These are phyloP conservation scores for Oxyria digyna DNA, from an alignment of 148 eudicot species.

Conservation along the genomic window DNA sequence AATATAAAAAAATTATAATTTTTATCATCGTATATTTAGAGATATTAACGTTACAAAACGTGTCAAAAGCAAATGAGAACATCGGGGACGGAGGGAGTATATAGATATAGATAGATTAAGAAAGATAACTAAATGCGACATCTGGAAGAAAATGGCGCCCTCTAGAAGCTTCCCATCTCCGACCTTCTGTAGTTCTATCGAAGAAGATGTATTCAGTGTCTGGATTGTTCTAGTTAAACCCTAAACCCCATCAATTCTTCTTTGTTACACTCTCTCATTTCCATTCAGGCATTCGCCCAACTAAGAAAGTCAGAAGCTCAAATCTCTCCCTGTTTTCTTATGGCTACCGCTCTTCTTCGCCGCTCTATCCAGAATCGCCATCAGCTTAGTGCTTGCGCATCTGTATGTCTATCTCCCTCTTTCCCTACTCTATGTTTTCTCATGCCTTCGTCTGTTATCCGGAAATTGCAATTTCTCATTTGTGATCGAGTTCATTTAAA, in stretches of 20 bases:
- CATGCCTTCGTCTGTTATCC: not conserved
- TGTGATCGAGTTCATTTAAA: not conserved
- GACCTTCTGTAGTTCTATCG: not conserved
- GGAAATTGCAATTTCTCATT: not conserved
- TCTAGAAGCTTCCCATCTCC: not conserved
- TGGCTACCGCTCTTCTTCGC: conserved; percentile 18
- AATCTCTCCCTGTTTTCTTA: not conserved
- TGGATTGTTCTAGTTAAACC: not conserved
- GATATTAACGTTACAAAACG: too few relatives aligned
- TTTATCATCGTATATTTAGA: too few relatives aligned
- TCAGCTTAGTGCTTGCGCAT: conserved; percentile 4
- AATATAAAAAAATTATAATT: too few relatives aligned
- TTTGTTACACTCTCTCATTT: not conserved
- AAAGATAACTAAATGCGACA: not conserved
- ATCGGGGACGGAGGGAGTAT: too few relatives aligned
- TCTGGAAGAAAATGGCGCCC: not conserved
- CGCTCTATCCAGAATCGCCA: conserved; percentile 21
- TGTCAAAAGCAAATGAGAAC: too few relatives aligned
- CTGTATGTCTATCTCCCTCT: conserved; percentile 8
- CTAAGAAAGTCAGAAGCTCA: not conserved
- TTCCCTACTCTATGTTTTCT: not conserved
- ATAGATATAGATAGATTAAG: too few relatives aligned
- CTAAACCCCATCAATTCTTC: not conserved
- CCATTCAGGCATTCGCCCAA: not conserved
- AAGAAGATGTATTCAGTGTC: not conserved